Evolutionary conservation across 2,329 filamentous ascomycete species (phyloP).

Genomic region (Calonectria leucothoes): DNA sequence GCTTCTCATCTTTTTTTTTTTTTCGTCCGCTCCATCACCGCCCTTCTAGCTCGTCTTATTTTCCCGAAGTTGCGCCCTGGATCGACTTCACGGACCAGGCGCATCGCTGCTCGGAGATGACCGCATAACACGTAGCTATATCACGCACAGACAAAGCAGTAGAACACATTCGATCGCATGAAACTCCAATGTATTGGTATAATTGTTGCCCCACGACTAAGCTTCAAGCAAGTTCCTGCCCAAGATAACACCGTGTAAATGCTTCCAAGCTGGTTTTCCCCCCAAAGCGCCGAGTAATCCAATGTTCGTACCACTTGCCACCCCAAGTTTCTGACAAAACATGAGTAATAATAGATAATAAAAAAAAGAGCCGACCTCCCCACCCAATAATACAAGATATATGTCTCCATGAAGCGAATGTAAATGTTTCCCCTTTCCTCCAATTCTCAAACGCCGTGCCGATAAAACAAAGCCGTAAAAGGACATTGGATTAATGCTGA

Average conservation of each 20-base stretch:
- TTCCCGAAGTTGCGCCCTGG: neutral
- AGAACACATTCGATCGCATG: slow-evolving; percentile 26
- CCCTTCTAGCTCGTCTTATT: neutral
- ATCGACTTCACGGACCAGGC: slow-evolving; percentile 24
- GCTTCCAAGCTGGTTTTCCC: slow-evolving; percentile 22
- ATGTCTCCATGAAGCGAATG: slow-evolving; percentile 33
- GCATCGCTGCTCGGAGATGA: slow-evolving; percentile 29
- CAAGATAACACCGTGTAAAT: slow-evolving; percentile 24
- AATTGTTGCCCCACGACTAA: slow-evolving; percentile 35
- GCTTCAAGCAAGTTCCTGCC: slow-evolving; percentile 17
- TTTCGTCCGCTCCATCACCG: neutral
- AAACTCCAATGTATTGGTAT: slow-evolving; percentile 38
- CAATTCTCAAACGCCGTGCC: slow-evolving; percentile 37
- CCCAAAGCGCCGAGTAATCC: slow-evolving; percentile 12
- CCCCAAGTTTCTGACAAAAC: slow-evolving; percentile 1
- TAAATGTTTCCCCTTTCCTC: slow-evolving; percentile 26
- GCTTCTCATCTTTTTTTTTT: neutral
- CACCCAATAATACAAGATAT: slow-evolving; percentile 34
- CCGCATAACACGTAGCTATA: slow-evolving; percentile 26
- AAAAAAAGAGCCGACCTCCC: slow-evolving; percentile 19
- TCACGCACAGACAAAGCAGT: slow-evolving; percentile 26
- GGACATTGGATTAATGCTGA: slow-evolving; percentile 14
- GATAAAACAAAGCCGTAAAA: slow-evolving; percentile 23
- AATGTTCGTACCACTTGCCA: slow-evolving; percentile 8
- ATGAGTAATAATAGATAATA: slow-evolving; percentile 3